phyloP scores from a whole-genome alignment of 441 rosid genomes.

The Biscutella auriculata region DNA sequence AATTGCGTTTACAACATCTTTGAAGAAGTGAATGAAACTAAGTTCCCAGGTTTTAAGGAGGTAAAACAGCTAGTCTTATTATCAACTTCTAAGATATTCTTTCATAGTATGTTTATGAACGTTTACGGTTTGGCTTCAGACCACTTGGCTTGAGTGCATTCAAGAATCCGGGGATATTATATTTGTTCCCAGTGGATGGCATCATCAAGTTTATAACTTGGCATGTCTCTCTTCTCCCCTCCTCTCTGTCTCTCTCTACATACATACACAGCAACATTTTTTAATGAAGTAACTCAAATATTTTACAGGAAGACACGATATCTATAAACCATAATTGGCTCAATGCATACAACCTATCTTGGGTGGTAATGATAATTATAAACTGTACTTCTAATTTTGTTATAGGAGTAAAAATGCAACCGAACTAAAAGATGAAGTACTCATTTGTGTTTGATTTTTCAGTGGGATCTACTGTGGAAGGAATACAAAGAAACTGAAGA shows the following conservation, averaged over 20 bases:
- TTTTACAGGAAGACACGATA: constrained; percentile 77
- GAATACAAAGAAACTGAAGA: constrained; percentile 76
- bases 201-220: constrained; percentile 94
- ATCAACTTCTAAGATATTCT: constrained; percentile 1
- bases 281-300: not conserved
- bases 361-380: constrained; percentile 59
- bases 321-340: constrained; percentile 97
- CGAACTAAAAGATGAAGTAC: not conserved
- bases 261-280: not conserved
- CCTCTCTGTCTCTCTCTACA: not conserved
- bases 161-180: constrained; percentile 66
- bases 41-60: constrained; percentile 73
- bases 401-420: not conserved
- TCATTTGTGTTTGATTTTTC: constrained; percentile 9
- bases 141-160: constrained; percentile 73
- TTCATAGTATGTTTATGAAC: constrained; percentile 5
- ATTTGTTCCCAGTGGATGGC: constrained; percentile 96
- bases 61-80: constrained; percentile 24
- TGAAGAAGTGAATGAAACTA: constrained; percentile 44
- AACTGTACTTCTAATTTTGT: not conserved
- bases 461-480: constrained; percentile 77
- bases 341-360: constrained; percentile 71
- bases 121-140: constrained; percentile 30
- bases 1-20: constrained; percentile 54
- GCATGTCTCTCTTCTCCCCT: constrained; percentile 24